Percentiles rank a stretch among this genome's conserved stretches.
Evolutionary conservation across 208 protist species (phyloP).

Genomic region (Crithidia brevicula): DNA sequence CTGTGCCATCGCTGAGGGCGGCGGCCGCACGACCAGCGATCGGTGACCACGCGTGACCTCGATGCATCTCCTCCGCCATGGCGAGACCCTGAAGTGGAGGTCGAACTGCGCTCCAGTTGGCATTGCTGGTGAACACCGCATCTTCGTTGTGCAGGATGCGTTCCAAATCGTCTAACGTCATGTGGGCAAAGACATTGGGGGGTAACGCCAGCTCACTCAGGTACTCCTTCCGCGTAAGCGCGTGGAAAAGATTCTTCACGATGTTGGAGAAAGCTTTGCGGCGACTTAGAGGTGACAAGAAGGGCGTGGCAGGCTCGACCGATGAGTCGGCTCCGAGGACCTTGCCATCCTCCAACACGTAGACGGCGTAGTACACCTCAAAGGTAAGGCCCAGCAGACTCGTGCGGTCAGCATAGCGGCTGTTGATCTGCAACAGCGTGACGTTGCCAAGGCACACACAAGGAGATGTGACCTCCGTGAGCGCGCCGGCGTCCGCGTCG

Average conservation of each 20-base stretch:
- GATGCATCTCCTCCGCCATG: too few species aligned
- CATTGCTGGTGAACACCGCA: too few species aligned
- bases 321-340: not conserved
- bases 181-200: slow-evolving; percentile 1
- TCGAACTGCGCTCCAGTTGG: too few species aligned
- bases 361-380: slow-evolving; percentile 12
- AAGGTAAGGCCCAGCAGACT: slow-evolving; percentile 8
- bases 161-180: slow-evolving; percentile 9
- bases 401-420: not conserved
- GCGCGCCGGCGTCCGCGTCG: too few species aligned
- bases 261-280: not conserved
- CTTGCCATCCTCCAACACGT: not conserved
- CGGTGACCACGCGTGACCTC: too few species aligned
- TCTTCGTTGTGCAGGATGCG: not conserved
- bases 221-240: slow-evolving; percentile 3
- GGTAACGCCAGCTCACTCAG: not conserved
- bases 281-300: not conserved
- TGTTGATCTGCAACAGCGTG: slow-evolving; percentile 1
- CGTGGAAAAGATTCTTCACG: slow-evolving; percentile 9
- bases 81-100: too few species aligned
- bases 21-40: too few species aligned
- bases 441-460: slow-evolving; percentile 1
- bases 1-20: not conserved
- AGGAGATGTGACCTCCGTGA: not conserved
- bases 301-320: not conserved